Base-by-base conservation (phyloP, 805 yeast species). In the Teunomyces gatunensis region DNA sequence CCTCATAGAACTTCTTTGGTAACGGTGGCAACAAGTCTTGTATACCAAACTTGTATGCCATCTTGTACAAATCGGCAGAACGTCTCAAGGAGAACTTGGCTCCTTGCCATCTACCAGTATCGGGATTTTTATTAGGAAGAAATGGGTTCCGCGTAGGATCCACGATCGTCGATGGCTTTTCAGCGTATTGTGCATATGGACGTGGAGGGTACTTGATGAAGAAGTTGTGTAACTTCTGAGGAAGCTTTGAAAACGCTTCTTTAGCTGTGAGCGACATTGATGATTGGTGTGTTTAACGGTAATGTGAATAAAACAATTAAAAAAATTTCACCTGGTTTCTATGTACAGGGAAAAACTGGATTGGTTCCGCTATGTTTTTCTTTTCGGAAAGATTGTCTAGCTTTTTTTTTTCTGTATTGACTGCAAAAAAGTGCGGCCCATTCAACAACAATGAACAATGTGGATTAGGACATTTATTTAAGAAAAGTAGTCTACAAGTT, bases 131-230 rank as follows among this genome's bases (percentile, higher is more conserved):
- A 65, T 89, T 90, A 20, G 96, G 85, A 47, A 89, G 66, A 65
- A 91, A 91, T 45, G 97, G 97, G 67, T 91, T 91, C 56, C 90
- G 87, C 50, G 80, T 79, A 18, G 79, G 76, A 42, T 89, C 91
- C 42, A 69, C 71, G 18, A 87, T 83, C 25, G 80, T 69, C 1
- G 87, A 79, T 44, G 96, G 86, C 52, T 74, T 77, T 2, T 74
- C 68, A 4, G 88, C 73, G 64, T 89, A 91, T 54, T 77, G 63
- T 15, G 78, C 77, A 67, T 81, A 82, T n/a, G 90, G 92, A 18
- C 84, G 71, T 6, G 97, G 97, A 28, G 97, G 97, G 61, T 81
- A 88, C 64, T 81, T 84, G 43, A 80, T 74, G 71, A 91, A 90
- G 67, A 90, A 91, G 54, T 71, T 78, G 62, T 82, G 85, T 29